These are phyloP conservation scores for Spathaspora passalidarum DNA, from an alignment of 805 yeast genomes.

Conservation along the genomic window DNA sequence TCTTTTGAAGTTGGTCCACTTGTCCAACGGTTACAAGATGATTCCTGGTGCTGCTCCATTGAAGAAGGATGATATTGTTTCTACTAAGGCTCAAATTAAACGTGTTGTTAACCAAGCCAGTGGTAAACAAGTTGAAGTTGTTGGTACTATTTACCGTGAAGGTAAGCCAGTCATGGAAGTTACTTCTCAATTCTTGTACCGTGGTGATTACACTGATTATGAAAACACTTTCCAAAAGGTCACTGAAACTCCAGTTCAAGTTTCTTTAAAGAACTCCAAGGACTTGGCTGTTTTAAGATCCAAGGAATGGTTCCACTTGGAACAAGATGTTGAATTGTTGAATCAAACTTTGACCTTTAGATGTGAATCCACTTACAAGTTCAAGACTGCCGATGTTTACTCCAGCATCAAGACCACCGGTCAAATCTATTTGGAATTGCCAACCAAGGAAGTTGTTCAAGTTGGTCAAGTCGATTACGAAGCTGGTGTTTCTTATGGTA, in stretches of 20 bases:
- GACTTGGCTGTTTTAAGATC: conserved; percentile 92
- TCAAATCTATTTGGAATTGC: conserved; percentile 80
- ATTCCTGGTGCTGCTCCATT: conserved; percentile 87
- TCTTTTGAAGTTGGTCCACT: conserved; percentile 86
- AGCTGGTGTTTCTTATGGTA: conserved; percentile 92
- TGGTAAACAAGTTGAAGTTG: conserved; percentile 95
- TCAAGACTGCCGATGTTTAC: conserved; percentile 71
- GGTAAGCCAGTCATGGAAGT: conserved; percentile 87
- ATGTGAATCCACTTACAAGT: conserved; percentile 78
- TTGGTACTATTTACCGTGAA: conserved; percentile 80
- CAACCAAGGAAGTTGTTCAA: conserved; percentile 84
- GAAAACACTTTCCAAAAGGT: conserved; percentile 89
- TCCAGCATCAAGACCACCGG: conserved; percentile 83
- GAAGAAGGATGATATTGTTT: conserved; percentile 81
- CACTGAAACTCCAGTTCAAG: conserved; percentile 82
- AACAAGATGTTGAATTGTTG: conserved; percentile 64
- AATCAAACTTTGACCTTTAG: conserved; percentile 85
- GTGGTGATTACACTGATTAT: conserved; percentile 86
- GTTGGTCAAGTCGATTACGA: conserved; percentile 82
- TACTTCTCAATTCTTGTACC: conserved; percentile 90
- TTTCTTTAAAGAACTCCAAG: conserved; percentile 68
- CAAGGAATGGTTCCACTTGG: conserved; percentile 96
- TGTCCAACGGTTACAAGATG: conserved; percentile 93
- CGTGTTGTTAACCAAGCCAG: conserved; percentile 88
- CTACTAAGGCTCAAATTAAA: conserved; percentile 78